A percentile compares a stretch with the other conserved stretches of the same genome.
phyloP scores from a whole-genome alignment of 2,329 filamentous ascomycete species.

The Xylariaceae sp. region DNA sequence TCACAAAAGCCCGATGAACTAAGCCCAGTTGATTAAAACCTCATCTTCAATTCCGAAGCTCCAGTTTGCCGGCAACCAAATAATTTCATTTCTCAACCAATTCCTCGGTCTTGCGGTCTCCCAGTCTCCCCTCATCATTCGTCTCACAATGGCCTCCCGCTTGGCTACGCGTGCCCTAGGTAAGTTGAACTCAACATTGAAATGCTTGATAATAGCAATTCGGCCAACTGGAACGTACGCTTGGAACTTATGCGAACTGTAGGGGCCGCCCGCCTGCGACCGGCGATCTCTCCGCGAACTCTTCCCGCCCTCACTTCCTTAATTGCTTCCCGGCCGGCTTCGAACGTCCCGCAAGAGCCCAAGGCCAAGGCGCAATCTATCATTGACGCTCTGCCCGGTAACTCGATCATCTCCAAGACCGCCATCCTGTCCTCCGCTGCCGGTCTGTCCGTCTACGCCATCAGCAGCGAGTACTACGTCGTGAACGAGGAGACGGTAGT shows the following conservation, averaged over 20 bases:
- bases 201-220: constrained; percentile 39
- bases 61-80: constrained; percentile 41
- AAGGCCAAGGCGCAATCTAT: constrained; percentile 97
- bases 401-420: constrained; percentile 90
- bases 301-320: constrained; percentile 74
- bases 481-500: constrained; percentile 98
- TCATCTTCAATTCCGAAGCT: constrained; percentile 35
- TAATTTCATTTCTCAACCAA: constrained; percentile 43
- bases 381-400: constrained; percentile 90
- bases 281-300: constrained; percentile 73
- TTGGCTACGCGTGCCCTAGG: constrained; percentile 93
- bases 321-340: constrained; percentile 69
- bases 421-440: constrained; percentile 93
- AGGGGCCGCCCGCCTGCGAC: constrained; percentile 92
- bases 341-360: constrained; percentile 80
- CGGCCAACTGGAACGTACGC: constrained; percentile 29
- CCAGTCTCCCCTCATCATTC: constrained; percentile 58
- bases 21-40: constrained; percentile 41
- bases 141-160: constrained; percentile 94
- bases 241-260: constrained; percentile 36
- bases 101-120: too few relatives aligned
- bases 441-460: constrained; percentile 88
- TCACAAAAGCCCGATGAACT: constrained; percentile 23
- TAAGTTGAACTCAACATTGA: constrained; percentile 65
- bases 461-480: constrained; percentile 99